phyloP scores from a whole-genome alignment of 805 yeast genomes.

The Ogataea wickerhamii region DNA sequence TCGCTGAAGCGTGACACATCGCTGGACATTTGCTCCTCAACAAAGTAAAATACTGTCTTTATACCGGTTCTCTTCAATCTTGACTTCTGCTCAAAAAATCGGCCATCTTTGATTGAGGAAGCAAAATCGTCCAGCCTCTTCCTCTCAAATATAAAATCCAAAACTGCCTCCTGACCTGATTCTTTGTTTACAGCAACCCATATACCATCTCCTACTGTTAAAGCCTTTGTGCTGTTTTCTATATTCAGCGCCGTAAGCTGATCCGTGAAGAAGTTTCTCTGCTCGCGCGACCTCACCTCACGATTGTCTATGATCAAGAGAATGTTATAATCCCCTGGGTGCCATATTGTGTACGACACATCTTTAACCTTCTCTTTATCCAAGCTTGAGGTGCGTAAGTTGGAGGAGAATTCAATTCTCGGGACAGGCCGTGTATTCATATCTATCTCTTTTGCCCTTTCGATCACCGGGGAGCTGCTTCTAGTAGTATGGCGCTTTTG shows the following conservation, averaged over 20 bases:
- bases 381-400: neutral
- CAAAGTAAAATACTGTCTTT: constrained; percentile 63
- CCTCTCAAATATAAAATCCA: constrained; percentile 85
- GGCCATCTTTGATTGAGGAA: constrained; percentile 77
- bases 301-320: constrained; percentile 72
- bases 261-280: constrained; percentile 65
- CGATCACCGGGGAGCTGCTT: constrained; percentile 16
- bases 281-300: constrained; percentile 66
- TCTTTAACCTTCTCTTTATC: constrained; percentile 8
- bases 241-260: constrained; percentile 50
- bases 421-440: no score
- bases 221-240: constrained; percentile 47
- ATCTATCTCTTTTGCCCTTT: constrained; percentile 1
- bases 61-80: constrained; percentile 70
- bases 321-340: constrained; percentile 53
- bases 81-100: constrained; percentile 83
- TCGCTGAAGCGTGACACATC: constrained; percentile 50
- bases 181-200: constrained; percentile 77
- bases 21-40: constrained; percentile 67
- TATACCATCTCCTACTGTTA: constrained; percentile 81
- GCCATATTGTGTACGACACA: constrained; percentile 55
- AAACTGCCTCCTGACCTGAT: constrained; percentile 59
- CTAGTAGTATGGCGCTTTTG: constrained; percentile 4
- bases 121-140: constrained; percentile 86
- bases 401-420: neutral